These are phyloP conservation scores for Phoma sp. DNA, from an alignment of 2,329 filamentous ascomycete genomes.

Conservation along the genomic window DNA sequence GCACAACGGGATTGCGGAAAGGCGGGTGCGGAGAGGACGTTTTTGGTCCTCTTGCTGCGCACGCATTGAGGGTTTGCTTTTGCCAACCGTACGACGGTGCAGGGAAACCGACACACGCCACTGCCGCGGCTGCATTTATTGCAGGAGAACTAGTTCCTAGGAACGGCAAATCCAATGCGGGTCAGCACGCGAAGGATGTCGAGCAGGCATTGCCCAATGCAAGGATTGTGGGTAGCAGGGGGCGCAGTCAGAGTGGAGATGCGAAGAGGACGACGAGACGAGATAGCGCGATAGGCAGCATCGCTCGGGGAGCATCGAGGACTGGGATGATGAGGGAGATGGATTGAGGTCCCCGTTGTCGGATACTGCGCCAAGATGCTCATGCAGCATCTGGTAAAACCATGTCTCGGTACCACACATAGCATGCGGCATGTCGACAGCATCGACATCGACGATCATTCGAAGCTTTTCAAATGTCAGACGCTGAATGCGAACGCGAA, in stretches of 20 bases:
- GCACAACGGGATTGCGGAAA: not conserved
- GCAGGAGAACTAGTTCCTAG: not conserved
- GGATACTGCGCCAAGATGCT: not conserved
- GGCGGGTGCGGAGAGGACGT: not conserved
- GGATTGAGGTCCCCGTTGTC: slow-evolving; percentile 3
- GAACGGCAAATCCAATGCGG: not conserved
- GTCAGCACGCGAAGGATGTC: not conserved
- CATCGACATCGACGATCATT: slow-evolving; percentile 4
- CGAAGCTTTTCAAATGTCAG: not conserved
- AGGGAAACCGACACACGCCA: slow-evolving; percentile 14
- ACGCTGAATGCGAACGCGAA: not conserved
- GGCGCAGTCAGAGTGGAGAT: not conserved
- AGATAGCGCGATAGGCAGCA: not conserved
- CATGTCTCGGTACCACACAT: not conserved
- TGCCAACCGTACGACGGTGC: slow-evolving; percentile 44
- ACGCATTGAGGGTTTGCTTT: slow-evolving; percentile 42
- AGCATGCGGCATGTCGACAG: not conserved
- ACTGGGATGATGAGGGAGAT: not conserved
- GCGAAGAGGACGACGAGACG: not conserved
- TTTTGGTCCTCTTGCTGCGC: slow-evolving; percentile 20
- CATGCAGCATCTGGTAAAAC: not conserved
- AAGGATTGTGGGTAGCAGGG: slow-evolving; percentile 1
- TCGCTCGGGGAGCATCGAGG: not conserved
- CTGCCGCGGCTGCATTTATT: slow-evolving; percentile 3
- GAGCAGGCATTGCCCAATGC: slow-evolving; percentile 10